Evolutionary conservation across 352 stramenopile species (phyloP).

Genomic region (Globisporangium paroecandrum): DNA sequence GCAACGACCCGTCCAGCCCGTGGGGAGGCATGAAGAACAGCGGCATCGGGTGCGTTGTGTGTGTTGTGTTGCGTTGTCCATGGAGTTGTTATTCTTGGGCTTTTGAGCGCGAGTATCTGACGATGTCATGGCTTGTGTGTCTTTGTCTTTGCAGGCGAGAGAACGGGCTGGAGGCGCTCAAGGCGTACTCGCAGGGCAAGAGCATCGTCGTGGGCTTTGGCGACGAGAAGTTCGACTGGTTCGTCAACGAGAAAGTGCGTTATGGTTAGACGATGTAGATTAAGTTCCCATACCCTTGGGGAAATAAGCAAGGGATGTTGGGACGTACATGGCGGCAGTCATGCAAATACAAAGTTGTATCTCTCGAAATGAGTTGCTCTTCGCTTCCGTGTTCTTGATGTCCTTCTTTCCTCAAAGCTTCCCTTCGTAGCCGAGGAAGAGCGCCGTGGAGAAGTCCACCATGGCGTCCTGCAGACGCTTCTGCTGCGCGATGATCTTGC

Average conservation of each 20-base stretch:
- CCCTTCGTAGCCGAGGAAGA: slow-evolving; percentile 68
- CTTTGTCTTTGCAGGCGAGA: slow-evolving; percentile 54
- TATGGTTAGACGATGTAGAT: slow-evolving; percentile 40
- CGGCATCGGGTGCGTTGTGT: slow-evolving; percentile 43
- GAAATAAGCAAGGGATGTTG: not conserved
- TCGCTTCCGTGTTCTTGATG: not conserved
- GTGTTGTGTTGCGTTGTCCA: not conserved
- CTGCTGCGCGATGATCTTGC: slow-evolving; percentile 66
- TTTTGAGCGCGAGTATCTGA: not conserved
- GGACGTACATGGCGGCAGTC: not conserved
- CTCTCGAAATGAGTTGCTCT: not conserved
- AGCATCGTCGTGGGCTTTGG: slow-evolving; percentile 62
- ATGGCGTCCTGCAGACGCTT: slow-evolving; percentile 77
- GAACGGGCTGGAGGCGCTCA: slow-evolving; percentile 71
- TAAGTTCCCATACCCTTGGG: not conserved
- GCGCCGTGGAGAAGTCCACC: slow-evolving; percentile 73
- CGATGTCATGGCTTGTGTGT: not conserved
- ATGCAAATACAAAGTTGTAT: not conserved
- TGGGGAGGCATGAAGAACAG: slow-evolving; percentile 76
- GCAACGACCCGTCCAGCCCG: slow-evolving; percentile 51
- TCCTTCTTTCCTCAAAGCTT: slow-evolving; percentile 44
- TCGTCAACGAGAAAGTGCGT: slow-evolving; percentile 50
- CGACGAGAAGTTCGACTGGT: slow-evolving; percentile 77
- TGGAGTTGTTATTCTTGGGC: too few relatives aligned
- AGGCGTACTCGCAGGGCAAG: slow-evolving; percentile 79